phyloP scores from a whole-genome alignment of 345 rosid species.

The Aquilaria sinensis region DNA sequence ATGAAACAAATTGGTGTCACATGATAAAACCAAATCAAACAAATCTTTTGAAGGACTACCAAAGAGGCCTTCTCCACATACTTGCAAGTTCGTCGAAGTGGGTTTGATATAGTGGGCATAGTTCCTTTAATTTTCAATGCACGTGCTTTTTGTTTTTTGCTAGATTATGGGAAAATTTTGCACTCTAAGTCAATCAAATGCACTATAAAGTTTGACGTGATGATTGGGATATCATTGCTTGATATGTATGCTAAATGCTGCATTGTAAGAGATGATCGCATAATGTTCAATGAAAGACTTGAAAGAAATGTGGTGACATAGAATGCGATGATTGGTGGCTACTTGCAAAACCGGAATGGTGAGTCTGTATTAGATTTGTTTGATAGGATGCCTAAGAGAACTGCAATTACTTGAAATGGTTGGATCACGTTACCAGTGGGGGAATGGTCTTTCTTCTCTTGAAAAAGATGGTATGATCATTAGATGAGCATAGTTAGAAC shows the following conservation, averaged over 20 bases:
- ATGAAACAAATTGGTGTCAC: slow-evolving; percentile 25
- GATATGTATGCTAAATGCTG: slow-evolving; percentile 41
- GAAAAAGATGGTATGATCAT: no score
- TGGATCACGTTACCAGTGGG: background rate
- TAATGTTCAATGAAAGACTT: slow-evolving; percentile 62
- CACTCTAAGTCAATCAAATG: slow-evolving; percentile 54
- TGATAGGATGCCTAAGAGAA: slow-evolving; percentile 32
- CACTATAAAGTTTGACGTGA: slow-evolving; percentile 37
- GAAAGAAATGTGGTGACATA: slow-evolving; percentile 56
- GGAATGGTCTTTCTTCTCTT: no score
- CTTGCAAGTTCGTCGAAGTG: slow-evolving; percentile 32
- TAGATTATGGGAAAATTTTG: slow-evolving; percentile 33
- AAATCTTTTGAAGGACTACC: slow-evolving; percentile 32
- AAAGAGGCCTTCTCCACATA: slow-evolving; percentile 37
- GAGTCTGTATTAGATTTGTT: slow-evolving; percentile 42
- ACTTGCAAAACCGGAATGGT: slow-evolving; percentile 31
- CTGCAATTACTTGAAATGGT: slow-evolving; percentile 68
- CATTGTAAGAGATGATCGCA: slow-evolving; percentile 28
- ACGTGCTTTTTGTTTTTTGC: slow-evolving; percentile 31
- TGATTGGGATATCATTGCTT: slow-evolving; percentile 50
- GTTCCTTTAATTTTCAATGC: slow-evolving; percentile 57
- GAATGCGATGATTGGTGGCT: slow-evolving; percentile 77
- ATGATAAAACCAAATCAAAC: slow-evolving; percentile 23
- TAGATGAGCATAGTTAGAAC: no score
- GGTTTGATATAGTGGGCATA: slow-evolving; percentile 30